Base-by-base conservation (phyloP, 2,329 filamentous ascomycete genomes). In the Penicillium sp. region DNA sequence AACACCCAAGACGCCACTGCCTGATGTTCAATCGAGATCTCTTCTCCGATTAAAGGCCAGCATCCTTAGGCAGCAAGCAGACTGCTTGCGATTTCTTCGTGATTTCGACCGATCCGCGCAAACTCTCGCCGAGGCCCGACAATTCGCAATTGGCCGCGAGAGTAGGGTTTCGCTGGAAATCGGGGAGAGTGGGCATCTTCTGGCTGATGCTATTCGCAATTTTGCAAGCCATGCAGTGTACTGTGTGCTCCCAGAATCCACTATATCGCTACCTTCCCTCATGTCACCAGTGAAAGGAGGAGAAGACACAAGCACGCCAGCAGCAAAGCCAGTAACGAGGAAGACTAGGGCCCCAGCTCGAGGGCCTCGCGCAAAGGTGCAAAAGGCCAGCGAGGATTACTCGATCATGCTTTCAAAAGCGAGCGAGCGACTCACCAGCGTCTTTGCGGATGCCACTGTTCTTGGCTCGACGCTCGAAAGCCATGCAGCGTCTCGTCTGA, bases 201-300 rank as follows among this genome's bases (percentile, higher is more conserved):
- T 71, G 14, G 64, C 62, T 1, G 61, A 71, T 42, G 67, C 68
- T n/a, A 65, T 72, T 40, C 61, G 63, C 13, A 58, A 67, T 38
- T 87, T 95, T 74, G 78, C 83, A 10, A 78, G 79, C 4, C 87
- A 95, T 66, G 84, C 90, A 2, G 85, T 93, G 3, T 94, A 91
- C 66, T 94, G 88, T 14, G 86, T 91, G 8, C 78, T 97, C 13
- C 87, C 91, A 37, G 93, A 98, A 60, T 96, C 93, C 0, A 95
- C 89, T 0, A 83, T 96, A 22, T 94, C 89, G 0, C 85, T 91
- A 49, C 89, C 90, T 1, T 83, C 87, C 0, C 74, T 91, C 62
- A 66, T 53, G 64, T 68, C 50, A 47, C 56, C 62, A 4, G 51
- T 41, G 31, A 64, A 60, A 40, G 46, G 61, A 13, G 48, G 56